phyloP scores from a whole-genome alignment of 352 stramenopile species.

The Paralagenidium karlingii region DNA sequence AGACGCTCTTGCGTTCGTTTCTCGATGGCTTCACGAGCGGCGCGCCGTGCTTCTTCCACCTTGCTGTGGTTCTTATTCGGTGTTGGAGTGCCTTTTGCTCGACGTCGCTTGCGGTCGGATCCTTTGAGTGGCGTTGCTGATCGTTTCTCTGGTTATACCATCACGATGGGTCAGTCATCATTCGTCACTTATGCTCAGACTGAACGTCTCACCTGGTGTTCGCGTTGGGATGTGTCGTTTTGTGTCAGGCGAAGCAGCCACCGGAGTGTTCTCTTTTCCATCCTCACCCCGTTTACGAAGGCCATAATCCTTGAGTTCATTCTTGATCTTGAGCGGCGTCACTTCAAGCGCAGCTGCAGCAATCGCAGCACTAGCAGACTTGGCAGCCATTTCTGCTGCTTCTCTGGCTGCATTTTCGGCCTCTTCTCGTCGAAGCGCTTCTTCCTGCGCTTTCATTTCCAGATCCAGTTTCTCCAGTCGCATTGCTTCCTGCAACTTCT shows the following conservation, averaged over 20 bases:
- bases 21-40: slow-evolving; percentile 61
- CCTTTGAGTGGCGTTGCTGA: not conserved
- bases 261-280: too few relatives aligned
- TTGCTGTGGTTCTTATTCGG: not conserved
- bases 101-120: not conserved
- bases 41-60: slow-evolving; percentile 42
- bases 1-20: slow-evolving; percentile 50
- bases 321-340: too few relatives aligned
- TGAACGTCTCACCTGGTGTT: too few relatives aligned
- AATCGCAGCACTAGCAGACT: slow-evolving; percentile 56
- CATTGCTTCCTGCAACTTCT: slow-evolving; percentile 22
- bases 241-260: too few relatives aligned
- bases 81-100: not conserved
- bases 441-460: slow-evolving; percentile 27
- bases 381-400: slow-evolving; percentile 44
- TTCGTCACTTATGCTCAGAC: too few relatives aligned
- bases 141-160: not conserved
- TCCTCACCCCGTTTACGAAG: too few relatives aligned
- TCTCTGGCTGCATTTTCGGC: slow-evolving; percentile 43
- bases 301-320: too few relatives aligned
- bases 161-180: too few relatives aligned
- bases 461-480: slow-evolving; percentile 36
- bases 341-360: slow-evolving; percentile 38
- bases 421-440: slow-evolving; percentile 37
- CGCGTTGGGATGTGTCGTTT: too few relatives aligned